These are phyloP conservation scores for Phyllosticta paracitricarpa DNA, from an alignment of 2,329 filamentous ascomycete species.

Conservation along the genomic window DNA sequence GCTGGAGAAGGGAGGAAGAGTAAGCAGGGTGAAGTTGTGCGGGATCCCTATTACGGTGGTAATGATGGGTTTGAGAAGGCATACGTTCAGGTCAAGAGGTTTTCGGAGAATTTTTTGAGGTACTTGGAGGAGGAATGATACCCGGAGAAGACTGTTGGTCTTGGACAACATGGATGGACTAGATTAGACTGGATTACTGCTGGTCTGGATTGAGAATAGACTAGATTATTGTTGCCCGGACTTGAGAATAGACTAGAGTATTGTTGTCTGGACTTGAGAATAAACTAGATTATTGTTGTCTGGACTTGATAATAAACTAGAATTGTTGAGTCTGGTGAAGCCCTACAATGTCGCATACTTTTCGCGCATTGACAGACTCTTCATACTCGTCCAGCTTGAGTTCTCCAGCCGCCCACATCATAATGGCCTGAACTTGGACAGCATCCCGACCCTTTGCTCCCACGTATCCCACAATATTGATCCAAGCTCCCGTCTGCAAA, in stretches of 20 bases:
- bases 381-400: constrained; percentile 66
- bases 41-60: constrained; percentile 91
- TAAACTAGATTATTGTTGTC: too few species aligned
- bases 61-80: constrained; percentile 69
- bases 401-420: constrained; percentile 68
- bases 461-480: constrained; percentile 76
- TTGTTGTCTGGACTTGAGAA: too few species aligned
- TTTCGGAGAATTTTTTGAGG: constrained; percentile 65
- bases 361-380: constrained; percentile 29
- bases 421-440: constrained; percentile 58
- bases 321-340: too few species aligned
- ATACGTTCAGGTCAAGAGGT: constrained; percentile 74
- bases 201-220: neutral
- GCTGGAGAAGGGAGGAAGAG: constrained; percentile 35
- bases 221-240: too few species aligned
- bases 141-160: neutral
- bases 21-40: constrained; percentile 54
- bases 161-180: neutral
- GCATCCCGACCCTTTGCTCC: constrained; percentile 12
- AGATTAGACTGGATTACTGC: neutral
- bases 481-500: constrained; percentile 67
- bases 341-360: neutral
- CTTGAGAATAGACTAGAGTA: too few species aligned
- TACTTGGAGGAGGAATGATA: constrained; percentile 35
- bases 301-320: too few species aligned